Conservation (phyloP, 1,139 yeast genomes). For the Pichia sp. region DNA sequence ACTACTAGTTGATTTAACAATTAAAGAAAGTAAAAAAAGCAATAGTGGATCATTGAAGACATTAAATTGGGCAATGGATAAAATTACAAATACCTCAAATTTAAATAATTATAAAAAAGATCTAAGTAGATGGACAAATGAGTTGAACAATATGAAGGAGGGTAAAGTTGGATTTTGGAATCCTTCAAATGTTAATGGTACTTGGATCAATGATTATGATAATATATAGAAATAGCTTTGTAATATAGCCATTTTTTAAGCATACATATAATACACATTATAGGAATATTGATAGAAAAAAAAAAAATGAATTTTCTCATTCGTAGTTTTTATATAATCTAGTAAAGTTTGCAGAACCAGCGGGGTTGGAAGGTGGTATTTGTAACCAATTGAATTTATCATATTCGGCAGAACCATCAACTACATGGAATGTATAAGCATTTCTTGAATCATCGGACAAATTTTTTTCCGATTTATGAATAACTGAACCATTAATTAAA, state of each 20-base stretch:
- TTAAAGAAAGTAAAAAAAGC: conserved; percentile 18
- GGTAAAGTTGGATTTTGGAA: conserved; percentile 27
- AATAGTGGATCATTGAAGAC: conserved; percentile 19
- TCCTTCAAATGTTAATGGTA: conserved; percentile 7
- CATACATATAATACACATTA: neutral
- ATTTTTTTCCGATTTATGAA: conserved; percentile 68
- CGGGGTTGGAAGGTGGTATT: conserved; percentile 49
- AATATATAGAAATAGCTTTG: too few relatives aligned
- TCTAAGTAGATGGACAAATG: conserved; percentile 21
- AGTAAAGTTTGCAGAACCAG: conserved; percentile 57
- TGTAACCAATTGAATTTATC: conserved; percentile 72
- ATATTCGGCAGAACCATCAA: conserved; percentile 57
- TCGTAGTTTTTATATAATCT: conserved; percentile 32
- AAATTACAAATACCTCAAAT: conserved; percentile 18
- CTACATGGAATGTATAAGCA: conserved; percentile 76
- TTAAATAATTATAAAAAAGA: conserved; percentile 13
- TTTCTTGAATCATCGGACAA: conserved; percentile 51
- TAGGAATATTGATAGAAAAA: neutral
- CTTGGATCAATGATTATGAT: conserved; percentile 11
- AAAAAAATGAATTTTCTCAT: neutral
- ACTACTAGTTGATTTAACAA: conserved; percentile 19
- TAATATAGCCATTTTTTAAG: too few relatives aligned
- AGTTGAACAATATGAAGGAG: conserved; percentile 22
- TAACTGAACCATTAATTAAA: conserved; percentile 61
- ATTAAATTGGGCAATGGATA: conserved; percentile 27